Conservation (phyloP, 2,329 filamentous ascomycete species). For the Fusarium tanahbumbuense region DNA sequence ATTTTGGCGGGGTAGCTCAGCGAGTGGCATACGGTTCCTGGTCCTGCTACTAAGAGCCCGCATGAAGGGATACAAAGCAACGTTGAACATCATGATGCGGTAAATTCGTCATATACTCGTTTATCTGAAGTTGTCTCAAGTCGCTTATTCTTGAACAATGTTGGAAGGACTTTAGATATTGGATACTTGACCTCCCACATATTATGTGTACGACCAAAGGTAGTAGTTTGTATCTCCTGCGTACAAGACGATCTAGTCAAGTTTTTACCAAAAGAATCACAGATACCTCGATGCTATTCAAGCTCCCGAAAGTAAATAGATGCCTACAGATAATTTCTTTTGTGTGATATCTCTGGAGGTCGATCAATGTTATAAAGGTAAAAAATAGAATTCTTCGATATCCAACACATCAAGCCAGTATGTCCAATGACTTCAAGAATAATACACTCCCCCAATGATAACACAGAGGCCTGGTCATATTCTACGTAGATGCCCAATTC, state of each 20-base stretch:
- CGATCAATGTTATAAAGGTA: not conserved
- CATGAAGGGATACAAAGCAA: not conserved
- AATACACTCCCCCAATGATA: not conserved
- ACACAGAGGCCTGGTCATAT: not conserved
- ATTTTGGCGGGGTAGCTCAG: slow-evolving; percentile 36
- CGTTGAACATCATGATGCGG: not conserved
- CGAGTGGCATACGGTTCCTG: not conserved
- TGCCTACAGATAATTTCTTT: accelerated
- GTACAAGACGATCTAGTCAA: not conserved
- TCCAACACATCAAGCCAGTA: not conserved
- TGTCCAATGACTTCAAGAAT: not conserved
- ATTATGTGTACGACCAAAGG: not conserved
- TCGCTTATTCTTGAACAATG: too few relatives aligned
- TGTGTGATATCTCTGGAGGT: not conserved
- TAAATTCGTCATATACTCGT: not conserved
- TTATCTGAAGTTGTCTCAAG: not conserved
- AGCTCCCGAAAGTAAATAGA: not conserved
- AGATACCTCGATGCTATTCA: not conserved
- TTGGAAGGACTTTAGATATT: not conserved
- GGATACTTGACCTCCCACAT: not conserved
- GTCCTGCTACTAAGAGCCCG: not conserved
- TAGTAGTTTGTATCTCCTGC: not conserved
- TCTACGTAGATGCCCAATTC: not conserved
- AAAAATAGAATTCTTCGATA: not conserved
- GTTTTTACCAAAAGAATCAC: not conserved